Base-by-base conservation (phyloP, 345 rosid species). In the Noccaea caerulescens region DNA sequence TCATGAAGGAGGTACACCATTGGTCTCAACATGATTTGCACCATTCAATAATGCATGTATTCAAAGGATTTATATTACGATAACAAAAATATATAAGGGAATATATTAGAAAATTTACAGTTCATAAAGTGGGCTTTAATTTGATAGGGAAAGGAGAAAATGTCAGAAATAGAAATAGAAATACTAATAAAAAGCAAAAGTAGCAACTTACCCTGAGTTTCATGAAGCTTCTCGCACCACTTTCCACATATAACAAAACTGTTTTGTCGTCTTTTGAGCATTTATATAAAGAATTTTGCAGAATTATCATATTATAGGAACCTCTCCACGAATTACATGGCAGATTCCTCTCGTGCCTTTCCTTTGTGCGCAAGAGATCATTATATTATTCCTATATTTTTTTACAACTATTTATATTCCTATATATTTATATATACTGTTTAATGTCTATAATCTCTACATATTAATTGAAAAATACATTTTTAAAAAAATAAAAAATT, bases 151-250 rank as follows among this genome's bases (percentile, higher is more conserved):
- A 61, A 12, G 10, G 69, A 54, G 52, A 53, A 60, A 68, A 75
- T 68, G 69, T 75, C 73, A 68, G 63, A 61, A 67, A 68, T 51
- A 68, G 50, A 68, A 5, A 61, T 51, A 68, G 50, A 68, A 5
- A 61, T 36, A 20, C 23, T 20, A 61, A 68, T 68, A 68, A 60
- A 68, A 75, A 36, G 57, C 50, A 74, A 73, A 68, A 60, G 67
- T 60, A 47, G 73, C 64, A 69, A 69, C 75, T 63, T 69, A 69
- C 71, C 58, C 79, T 69, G 59, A 56, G 59, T 62, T 75, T 69
- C 79, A 55, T 56, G 73, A 75, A 75, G 42, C 66, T 62, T 63
- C 79, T 37, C 42, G 66, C 74, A 76, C 25, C 54, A 76, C 75
- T 76, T 69, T 69, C 79, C 71, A 55, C 20, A 62, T 55, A 69